A percentile compares a stretch with the other conserved stretches of the same genome.
Evolutionary conservation across 164 flowering plant genomes (phyloP).

Genomic region (Magnolia changhungtana): DNA sequence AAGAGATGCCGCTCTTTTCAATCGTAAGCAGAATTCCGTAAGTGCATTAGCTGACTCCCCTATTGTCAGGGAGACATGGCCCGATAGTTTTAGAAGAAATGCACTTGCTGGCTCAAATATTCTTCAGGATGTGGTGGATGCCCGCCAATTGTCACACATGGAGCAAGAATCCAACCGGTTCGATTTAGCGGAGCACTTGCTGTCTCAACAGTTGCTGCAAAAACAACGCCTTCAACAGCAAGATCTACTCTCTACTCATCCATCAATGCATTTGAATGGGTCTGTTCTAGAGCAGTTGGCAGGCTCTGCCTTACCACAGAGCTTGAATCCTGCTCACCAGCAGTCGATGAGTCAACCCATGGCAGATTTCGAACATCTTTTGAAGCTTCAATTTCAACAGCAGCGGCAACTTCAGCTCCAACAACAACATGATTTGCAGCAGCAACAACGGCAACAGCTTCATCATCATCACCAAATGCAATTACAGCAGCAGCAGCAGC

Average conservation of each 20-base stretch:
- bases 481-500: conserved; percentile 32
- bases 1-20: conserved; percentile 26
- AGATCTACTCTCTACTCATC: conserved; percentile 31
- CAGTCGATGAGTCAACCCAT: conserved; percentile 38
- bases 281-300: conserved; percentile 44
- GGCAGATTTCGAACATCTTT: conserved; percentile 53
- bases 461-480: conserved; percentile 35
- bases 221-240: conserved; percentile 58
- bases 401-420: conserved; percentile 38
- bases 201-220: conserved; percentile 43
- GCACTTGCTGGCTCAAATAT: conserved; percentile 27
- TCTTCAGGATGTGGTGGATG: conserved; percentile 40
- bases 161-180: conserved; percentile 43
- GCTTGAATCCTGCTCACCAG: conserved; percentile 34
- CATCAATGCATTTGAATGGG: conserved; percentile 34
- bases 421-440: conserved; percentile 37
- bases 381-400: conserved; percentile 51
- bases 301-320: conserved; percentile 21
- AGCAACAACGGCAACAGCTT: conserved; percentile 35
- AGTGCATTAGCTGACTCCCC: conserved; percentile 35
- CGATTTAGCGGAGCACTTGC: conserved; percentile 50
- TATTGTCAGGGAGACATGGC: conserved; percentile 48
- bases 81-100: conserved; percentile 41
- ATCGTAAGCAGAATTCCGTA: conserved; percentile 25
- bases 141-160: conserved; percentile 31